These are phyloP conservation scores for Amorphotheca resinae DNA, from an alignment of 495 filamentous ascomycete species.

Conservation along the genomic window DNA sequence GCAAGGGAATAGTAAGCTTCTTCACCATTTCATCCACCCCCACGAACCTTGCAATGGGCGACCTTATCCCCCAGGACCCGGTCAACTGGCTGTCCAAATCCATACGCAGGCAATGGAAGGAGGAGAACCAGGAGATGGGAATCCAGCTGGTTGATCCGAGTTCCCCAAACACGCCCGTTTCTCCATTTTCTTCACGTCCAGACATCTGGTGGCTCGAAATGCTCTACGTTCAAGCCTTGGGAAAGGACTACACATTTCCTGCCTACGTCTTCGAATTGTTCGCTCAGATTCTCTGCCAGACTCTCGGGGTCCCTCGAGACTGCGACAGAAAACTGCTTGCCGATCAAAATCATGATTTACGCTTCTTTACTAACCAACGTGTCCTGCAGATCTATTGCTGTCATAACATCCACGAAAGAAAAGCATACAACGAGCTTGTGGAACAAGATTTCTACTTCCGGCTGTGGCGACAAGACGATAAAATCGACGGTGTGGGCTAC, in stretches of 20 bases:
- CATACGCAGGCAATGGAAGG: neutral
- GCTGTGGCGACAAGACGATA: neutral
- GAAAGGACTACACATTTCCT: neutral
- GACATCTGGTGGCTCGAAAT: constrained; percentile 8
- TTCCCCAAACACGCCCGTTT: too few species aligned
- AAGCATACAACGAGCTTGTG: neutral
- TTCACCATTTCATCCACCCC: neutral
- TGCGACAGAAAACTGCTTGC: constrained; percentile 4
- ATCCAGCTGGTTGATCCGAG: neutral
- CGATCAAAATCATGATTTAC: constrained; percentile 6
- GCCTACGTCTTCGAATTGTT: constrained; percentile 2
- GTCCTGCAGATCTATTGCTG: constrained; percentile 17
- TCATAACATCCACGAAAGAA: constrained; percentile 6
- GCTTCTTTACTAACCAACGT: constrained; percentile 20
- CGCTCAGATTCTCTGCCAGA: constrained; percentile 11
- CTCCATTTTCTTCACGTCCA: neutral
- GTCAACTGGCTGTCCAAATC: neutral
- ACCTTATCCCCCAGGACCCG: neutral
- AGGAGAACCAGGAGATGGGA: neutral
- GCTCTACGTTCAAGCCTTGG: constrained; percentile 5
- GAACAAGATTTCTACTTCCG: neutral
- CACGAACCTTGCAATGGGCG: neutral
- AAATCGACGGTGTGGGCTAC: constrained; percentile 2
- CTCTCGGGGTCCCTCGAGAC: constrained; percentile 8
- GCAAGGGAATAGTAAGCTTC: too few species aligned